Evolutionary conservation across 805 yeast genomes (phyloP), one percentile per base, ranked within the genome.

Genomic region (Saturnispora besseyi): DNA sequence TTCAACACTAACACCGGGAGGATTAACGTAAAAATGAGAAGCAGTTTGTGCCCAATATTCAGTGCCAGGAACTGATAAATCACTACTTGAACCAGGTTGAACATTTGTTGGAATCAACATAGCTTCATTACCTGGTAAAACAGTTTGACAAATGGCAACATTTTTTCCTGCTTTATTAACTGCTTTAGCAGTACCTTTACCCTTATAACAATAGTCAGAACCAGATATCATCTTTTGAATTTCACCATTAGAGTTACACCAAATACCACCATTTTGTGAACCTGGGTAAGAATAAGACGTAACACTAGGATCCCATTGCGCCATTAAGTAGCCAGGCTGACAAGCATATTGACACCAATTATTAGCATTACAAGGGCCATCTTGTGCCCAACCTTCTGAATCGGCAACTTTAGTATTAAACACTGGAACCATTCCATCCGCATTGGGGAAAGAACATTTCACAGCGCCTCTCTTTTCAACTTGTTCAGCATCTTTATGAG

Each of bases 121-220:
- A 58, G 88, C 95, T 70, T 88, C 96, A 66, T 87, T 86, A 57
- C 96, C 96, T 24, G 96, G 96, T 51, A 89, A 73, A 6, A 89
- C 96, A 8, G 96, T 88, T 70, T 89, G 96, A 66, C 96, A 88
- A 67, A 88, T 80, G 7, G 96, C 90, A 55, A 87, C 89, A 51
- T 76, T 70, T 5, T 68, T 53, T 40, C 73, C 73, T 15, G 84
- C 81, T 10, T 64, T 58, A 71, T 87, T 87, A 50, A 71, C 60
- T 24, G 66, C 69, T 31, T 65, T 58, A n/a, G 87, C 81, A 15
- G 91, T 78, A 33, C 87, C 91, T 55, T 78, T 77, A 50, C 96
- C 96, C 50, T 82, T 81, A 54, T 76, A 76, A 68, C 96, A 88
- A 69, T 79, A 83, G 36, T 67, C 78, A 49, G 73, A 73, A 55